Evolutionary conservation across 352 stramenopile species (phyloP), one percentile per base, ranked within the genome.

Genomic region (Pythium rhizo-oryzae): DNA sequence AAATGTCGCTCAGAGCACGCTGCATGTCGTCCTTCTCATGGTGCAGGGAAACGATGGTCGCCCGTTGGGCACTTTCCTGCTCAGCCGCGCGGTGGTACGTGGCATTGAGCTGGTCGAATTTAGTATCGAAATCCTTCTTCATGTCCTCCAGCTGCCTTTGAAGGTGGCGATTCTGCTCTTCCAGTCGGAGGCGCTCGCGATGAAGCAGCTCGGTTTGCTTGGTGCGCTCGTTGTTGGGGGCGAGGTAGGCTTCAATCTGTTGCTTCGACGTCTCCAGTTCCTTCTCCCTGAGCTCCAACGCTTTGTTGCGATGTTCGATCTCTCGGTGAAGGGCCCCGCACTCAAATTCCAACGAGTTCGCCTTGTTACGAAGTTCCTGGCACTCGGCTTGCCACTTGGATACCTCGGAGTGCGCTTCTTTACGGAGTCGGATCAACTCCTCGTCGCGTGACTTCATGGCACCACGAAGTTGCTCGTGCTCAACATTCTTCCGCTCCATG

Each of bases 1-100:
- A 70, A 8, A 90, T 57, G 0, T 70, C 63, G 43, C 72, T 66
- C 23, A 91, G 66, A 9, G 77, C 85, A 24, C 79, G 79, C 25
- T 77, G 87, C 56, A 83, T 49, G 12, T 86, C 81, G 64, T 92
- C 83, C 55, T 90, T 93, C 47, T 93, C 85, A 19, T 76, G 71
- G 58, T 76, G 70, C 24, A 93, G 62, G 25, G 69, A 78, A 9
- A 78, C 80, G 11, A 89, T 76, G 12, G 76, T 77, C 46, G 79
- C 76, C 13, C 82, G 77, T 51, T 91, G 79, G 25, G 75, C 67
- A 21, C 62, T 79, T 30, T 90, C 72, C 62, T 89, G 71, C 51
- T 93, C 81, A 6, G 75, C 58, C 23, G 75, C 72, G 25, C 65
- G 71, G 49, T 78, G 63, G 23, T 89, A 76, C 15, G 76, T 50